These are phyloP conservation scores for Bruguiera parviflora DNA, from an alignment of 345 rosid genomes.

Conservation along the genomic window DNA sequence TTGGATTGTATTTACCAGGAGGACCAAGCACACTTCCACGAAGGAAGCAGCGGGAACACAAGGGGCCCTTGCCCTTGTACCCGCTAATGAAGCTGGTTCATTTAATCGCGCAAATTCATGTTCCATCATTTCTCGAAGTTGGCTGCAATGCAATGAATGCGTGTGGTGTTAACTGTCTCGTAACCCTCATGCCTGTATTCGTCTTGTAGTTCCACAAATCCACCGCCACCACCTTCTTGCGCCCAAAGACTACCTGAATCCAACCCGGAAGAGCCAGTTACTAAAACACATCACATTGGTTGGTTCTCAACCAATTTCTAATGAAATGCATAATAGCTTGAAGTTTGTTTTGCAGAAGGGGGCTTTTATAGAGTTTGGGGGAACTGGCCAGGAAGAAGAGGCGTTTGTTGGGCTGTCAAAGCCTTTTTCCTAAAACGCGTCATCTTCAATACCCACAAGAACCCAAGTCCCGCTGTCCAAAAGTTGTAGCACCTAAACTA, in stretches of 20 bases:
- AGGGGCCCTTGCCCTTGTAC: conserved; percentile 27
- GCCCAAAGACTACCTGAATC: conserved; percentile 23
- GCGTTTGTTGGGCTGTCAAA: conserved; percentile 36
- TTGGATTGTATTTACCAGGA: neutral
- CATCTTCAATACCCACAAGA: conserved; percentile 27
- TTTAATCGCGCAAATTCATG: conserved; percentile 34
- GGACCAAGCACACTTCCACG: conserved; percentile 35
- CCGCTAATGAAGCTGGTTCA: conserved; percentile 33
- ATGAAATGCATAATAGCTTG: conserved; percentile 32
- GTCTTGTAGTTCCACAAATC: conserved; percentile 34
- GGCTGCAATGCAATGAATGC: conserved; percentile 33
- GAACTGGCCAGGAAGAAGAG: conserved; percentile 42
- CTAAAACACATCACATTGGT: conserved; percentile 36
- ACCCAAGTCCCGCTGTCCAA: conserved; percentile 35
- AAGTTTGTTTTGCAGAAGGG: conserved; percentile 28
- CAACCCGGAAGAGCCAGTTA: conserved; percentile 12
- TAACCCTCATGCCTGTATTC: conserved; percentile 28
- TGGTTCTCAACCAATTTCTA: conserved; percentile 32
- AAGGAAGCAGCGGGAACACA: conserved; percentile 28
- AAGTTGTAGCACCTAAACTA: conserved; percentile 34
- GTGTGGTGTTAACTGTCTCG: conserved; percentile 25
- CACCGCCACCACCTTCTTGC: conserved; percentile 30
- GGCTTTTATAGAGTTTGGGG: conserved; percentile 27
- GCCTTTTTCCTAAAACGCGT: conserved; percentile 33
- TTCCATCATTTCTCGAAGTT: conserved; percentile 39